Base-by-base conservation (phyloP, 2,329 filamentous ascomycete species). In the Rutstroemia sp. region DNA sequence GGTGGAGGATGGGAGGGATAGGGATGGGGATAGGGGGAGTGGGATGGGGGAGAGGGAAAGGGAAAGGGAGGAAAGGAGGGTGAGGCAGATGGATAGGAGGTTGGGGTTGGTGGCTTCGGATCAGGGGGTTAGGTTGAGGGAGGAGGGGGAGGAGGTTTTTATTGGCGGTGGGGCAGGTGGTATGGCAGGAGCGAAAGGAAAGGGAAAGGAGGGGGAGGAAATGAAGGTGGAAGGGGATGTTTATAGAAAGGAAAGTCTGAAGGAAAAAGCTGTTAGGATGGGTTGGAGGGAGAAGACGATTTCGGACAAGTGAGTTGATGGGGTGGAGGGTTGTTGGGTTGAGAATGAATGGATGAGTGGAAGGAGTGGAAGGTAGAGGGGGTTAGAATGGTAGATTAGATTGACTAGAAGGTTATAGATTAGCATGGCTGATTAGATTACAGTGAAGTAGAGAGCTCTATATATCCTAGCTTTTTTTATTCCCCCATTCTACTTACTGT, bases 21-120 rank as follows among this genome's bases (percentile, higher is more conserved):
- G 6, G 37, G 21, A 9, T 25, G 48, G 48, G 53, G 21, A 38
- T 38, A 46, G 17, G 37, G 6, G 47, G 34, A 30, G 48, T 57
- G 59, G 37, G 54, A 16, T 58, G 23, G 5, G 23, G 23, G 23
- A 23, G 3, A 23, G 23, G 47, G 50, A 38, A 2, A 50, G 21
- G 38, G 23, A n/a, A 27, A 6, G 44, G 16, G 23, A 45, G 16
- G 12, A 52, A 21, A 38, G 17, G 17, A n/a, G 12, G n/a, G 38
- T 30, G 17, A 45, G 42, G 17, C n/a, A 27, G 4, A 49, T 47
- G 38, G 38, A 55, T 5, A 42, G 27, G 16, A 25, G 14, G 19
- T 34, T 55, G 25, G 52, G 52, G 4, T 55, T 55, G 46, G 52
- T 55, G 12, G 52, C 52, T 17, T 37, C 39, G 9, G 52, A 50